Base-by-base conservation (phyloP, 805 yeast species). In the Candida patagonica region DNA sequence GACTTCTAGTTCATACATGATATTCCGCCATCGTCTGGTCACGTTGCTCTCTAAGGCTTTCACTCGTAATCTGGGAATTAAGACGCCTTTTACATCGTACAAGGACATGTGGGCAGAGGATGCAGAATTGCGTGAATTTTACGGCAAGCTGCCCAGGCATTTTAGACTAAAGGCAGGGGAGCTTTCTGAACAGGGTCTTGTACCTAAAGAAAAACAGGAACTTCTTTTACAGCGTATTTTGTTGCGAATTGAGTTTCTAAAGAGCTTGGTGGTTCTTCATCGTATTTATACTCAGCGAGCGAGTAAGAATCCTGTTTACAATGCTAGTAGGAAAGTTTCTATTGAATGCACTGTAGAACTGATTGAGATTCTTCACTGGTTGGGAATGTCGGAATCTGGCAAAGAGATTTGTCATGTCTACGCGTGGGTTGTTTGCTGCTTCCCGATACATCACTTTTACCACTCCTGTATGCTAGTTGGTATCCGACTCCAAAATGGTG, bases 241-340 rank as follows among this genome's bases (percentile, higher is more conserved):
- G 30, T 44, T 56, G 15, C 60, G 58, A 35, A 40, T 53, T 21
- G 55, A 54, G 15, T 56, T 40, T 32, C 52, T 51, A 5, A 52
- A 51, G 35, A 46, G 54, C 16, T 39, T 55, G 25, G 50, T 58
- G 10, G 53, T 55, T 6, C 45, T 58, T 16, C 62, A 58, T 35
- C 48, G 57, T 29, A 35, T 45, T 15, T 44, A 25, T 31, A 6
- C 39, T 5, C 23, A 26, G 25, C 19, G 35, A 23, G 50, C 45
- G 1, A 17, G 34, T 6, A 30, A 26, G 15, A 43, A 42, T 21
- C 13, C 31, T 8, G 42, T 32, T 36, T 42, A 33, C 31, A 24
- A 36, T 19, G 23, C 44, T 12, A 42, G 42, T 25, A n/a, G 44
- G 6, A 44, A 45, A 22, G 46, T 31, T 13, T 33, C 38, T 10